A percentile compares a stretch with the other conserved stretches of the same genome.
Conservation (phyloP, 768 basidiomycete genomes). For the Pholiota molesta region DNA sequence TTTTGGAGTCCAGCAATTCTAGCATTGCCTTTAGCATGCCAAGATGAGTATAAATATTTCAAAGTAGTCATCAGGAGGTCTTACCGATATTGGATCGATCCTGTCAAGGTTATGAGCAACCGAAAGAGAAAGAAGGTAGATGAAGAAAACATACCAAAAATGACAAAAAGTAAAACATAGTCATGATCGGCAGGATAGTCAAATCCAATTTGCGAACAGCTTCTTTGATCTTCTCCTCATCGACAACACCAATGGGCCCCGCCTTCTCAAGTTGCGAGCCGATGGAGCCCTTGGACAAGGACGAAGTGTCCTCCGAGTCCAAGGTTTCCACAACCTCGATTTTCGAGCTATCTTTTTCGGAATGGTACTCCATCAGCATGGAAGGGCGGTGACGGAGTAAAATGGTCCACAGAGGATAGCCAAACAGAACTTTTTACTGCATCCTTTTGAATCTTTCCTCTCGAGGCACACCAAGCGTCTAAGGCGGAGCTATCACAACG, state of each 20-base stretch:
- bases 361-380: neutral
- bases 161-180: slow-evolving; percentile 38
- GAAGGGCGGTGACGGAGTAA: neutral
- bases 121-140: neutral
- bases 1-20: slow-evolving; percentile 50
- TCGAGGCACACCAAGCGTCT: neutral
- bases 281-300: neutral
- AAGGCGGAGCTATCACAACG: neutral
- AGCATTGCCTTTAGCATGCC: slow-evolving; percentile 37
- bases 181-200: slow-evolving; percentile 34
- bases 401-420: neutral
- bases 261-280: neutral
- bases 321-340: neutral
- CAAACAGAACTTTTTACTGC: neutral
- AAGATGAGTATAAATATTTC: neutral
- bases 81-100: slow-evolving; percentile 39
- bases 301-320: neutral
- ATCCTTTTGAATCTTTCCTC: neutral
- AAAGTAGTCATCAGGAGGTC: neutral
- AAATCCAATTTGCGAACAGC: slow-evolving; percentile 29
- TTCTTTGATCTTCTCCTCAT: slow-evolving; percentile 1
- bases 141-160: slow-evolving; percentile 30
- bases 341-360: neutral
- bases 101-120: slow-evolving; percentile 16
- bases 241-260: neutral